Percentiles rank a stretch among this genome's conserved stretches.
Evolutionary conservation across 257 asterid species (phyloP).

Genomic region (Lithospermum erythrorhizon): DNA sequence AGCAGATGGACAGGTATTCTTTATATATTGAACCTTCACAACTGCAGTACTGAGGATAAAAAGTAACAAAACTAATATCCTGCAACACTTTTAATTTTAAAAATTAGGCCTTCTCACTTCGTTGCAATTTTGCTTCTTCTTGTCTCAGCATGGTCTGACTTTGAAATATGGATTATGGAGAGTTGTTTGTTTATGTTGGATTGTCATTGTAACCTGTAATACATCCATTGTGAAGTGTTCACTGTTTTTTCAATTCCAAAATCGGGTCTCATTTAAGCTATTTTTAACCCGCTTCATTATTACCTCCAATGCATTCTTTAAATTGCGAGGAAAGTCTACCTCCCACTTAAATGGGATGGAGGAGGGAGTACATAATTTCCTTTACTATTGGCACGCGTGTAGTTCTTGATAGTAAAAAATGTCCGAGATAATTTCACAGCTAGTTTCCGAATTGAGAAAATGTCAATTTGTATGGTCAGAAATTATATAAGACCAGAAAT

Average conservation of each 20-base stretch:
- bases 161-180: background rate
- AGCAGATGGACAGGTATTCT: constrained; percentile 91
- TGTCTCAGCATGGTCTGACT: background rate
- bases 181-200: background rate
- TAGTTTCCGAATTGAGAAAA: too few relatives aligned
- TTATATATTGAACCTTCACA: background rate
- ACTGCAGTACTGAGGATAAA: background rate
- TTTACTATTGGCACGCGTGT: too few relatives aligned
- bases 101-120: background rate
- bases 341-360: too few relatives aligned
- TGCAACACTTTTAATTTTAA: too few relatives aligned
- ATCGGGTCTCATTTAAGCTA: too few relatives aligned
- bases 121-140: background rate
- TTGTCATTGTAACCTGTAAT: background rate
- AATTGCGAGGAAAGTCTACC: too few relatives aligned
- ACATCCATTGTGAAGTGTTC: background rate
- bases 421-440: too few relatives aligned
- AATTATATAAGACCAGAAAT: background rate
- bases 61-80: too few relatives aligned
- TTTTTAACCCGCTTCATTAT: background rate
- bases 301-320: too few relatives aligned
- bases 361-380: too few relatives aligned
- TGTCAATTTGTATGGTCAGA: background rate
- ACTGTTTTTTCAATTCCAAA: background rate
- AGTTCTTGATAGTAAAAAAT: too few relatives aligned